Base-by-base conservation (phyloP, 176 grass and related monocot genomes). In the Tillandsia leiboldiana region DNA sequence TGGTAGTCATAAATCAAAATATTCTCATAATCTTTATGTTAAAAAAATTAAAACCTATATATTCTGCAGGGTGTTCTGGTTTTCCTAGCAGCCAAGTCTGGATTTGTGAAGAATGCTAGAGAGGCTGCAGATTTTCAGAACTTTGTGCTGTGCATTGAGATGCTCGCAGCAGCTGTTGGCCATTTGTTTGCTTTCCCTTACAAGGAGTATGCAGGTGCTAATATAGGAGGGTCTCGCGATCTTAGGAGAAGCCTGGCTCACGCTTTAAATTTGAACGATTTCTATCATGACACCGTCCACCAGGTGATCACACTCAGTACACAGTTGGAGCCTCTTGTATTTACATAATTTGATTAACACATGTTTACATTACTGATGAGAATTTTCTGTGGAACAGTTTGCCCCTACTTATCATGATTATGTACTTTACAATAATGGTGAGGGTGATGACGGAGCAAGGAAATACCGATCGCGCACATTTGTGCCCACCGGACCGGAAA, bases 241-340 rank as follows among this genome's bases (percentile, higher is more conserved):
- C 83, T 96, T 49, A 85, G 77, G n/a, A 85, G 77, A 83, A 91
- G 70, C 69, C 87, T 96, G 66, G 64, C 83, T 50, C 87, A 91
- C 13, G 82, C 84, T 42, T 59, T 96, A 62, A 88, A 96, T 68
- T 88, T 96, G 65, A 91, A 83, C 48, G 82, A 91, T 75, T 96
- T 96, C 78, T 96, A 96, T 51, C 91, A 96, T 77, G 87, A 88
- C 78, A 88, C 87, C n/a, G 87, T 96, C n/a, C 91, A 96, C 52
- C 91, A 96, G 91, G 91, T 96, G 66, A 93, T 53, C 64, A 81
- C 5, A 42, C 53, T 65, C 51, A n/a, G 50, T 29, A 66, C 13
- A 24, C 59, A 14, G 9, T 52, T 17, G n/a, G 52, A 59, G 8
- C 8, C 18, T 70, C 3, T 5, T 11, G 17, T 47, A 23, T 64